Evolutionary conservation across 2,329 filamentous ascomycete species (phyloP).

Genomic region (Nemania serpens): DNA sequence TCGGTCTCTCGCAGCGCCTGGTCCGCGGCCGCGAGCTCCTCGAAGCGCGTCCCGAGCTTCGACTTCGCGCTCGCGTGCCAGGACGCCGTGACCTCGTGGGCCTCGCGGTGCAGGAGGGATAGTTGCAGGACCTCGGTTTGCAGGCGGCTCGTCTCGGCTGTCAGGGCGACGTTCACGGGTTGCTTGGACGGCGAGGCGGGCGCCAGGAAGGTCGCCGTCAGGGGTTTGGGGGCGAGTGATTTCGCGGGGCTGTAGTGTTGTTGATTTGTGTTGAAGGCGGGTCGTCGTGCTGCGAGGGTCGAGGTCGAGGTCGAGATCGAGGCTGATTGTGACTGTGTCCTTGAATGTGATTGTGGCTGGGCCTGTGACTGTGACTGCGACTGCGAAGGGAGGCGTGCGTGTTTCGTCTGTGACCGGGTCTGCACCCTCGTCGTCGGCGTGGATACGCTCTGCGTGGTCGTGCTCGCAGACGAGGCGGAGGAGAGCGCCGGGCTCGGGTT

Average conservation of each 20-base stretch:
- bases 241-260: conserved; percentile 72
- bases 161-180: conserved; percentile 62
- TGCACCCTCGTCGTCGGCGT: conserved; percentile 27
- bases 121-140: conserved; percentile 70
- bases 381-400: conserved; percentile 26
- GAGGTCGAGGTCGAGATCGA: conserved; percentile 12
- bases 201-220: conserved; percentile 61
- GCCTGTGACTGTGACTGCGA: conserved; percentile 30
- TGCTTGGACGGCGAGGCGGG: conserved; percentile 66
- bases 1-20: conserved; percentile 46
- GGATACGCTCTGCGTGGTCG: conserved; percentile 29
- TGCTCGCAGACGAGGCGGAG: conserved; percentile 27
- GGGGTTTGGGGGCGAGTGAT: conserved; percentile 62
- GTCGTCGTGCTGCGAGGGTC: conserved; percentile 46
- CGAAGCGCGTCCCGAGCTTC: conserved; percentile 54
- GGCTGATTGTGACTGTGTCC: not conserved
- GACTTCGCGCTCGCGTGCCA: conserved; percentile 63
- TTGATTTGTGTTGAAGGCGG: conserved; percentile 65
- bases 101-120: conserved; percentile 65
- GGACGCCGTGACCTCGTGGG: conserved; percentile 47
- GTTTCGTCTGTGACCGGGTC: conserved; percentile 34
- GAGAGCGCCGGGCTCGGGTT: conserved; percentile 37
- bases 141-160: conserved; percentile 60
- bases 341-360: conserved; percentile 21
- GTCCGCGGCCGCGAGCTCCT: conserved; percentile 43